Base-by-base conservation (phyloP, 345 rosid genomes). In the Leavenworthia alabamica region DNA sequence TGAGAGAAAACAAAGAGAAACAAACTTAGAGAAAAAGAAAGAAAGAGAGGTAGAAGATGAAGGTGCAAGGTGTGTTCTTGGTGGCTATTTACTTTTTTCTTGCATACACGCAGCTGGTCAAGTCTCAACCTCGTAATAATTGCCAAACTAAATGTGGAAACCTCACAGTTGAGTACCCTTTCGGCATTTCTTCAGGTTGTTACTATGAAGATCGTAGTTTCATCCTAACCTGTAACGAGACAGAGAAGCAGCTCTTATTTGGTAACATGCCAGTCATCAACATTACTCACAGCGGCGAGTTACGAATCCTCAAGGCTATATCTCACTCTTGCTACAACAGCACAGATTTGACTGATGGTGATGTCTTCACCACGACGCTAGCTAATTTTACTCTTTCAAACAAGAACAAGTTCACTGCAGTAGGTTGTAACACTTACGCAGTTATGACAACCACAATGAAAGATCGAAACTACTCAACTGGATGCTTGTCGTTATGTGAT, bases 401-500 rank as follows among this genome's bases (percentile, higher is more conserved):
- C 8, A 51, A 33, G 0, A 74, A 69, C 63, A 72, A 26, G 56
- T 75, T 72, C 45, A 63, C 44, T 3, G 68, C 66, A n/a, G 32
- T 79, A 3, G 83, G 82, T 5, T 77, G 81, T 28, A 58, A 77
- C 58, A 65, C 81, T 14, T 27, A 5, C 1, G 73, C 0, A 62
- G 66, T 8, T 24, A 3, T 36, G 10, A 42, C n/a, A n/a, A n/a
- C 1, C 27, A 63, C 9, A 13, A 36, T 4, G 50, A 8, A 15
- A 11, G 11, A 5, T 26, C n/a, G 9, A 13, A 42, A 5, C 27
- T 36, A 17, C 59, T 31, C 66, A 50, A 3, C n/a, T 26, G 63
- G 64, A 46, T 66, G 71, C 56, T 10, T 56, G 15, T 45, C 64
- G 3, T 4, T 40, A 19, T 55, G 64, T 1, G 16, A 1, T n/a